A percentile compares a stretch with the other conserved stretches of the same genome.
phyloP scores from a whole-genome alignment of 2,329 filamentous ascomycete genomes.

The Ophiostoma angusticollis region DNA sequence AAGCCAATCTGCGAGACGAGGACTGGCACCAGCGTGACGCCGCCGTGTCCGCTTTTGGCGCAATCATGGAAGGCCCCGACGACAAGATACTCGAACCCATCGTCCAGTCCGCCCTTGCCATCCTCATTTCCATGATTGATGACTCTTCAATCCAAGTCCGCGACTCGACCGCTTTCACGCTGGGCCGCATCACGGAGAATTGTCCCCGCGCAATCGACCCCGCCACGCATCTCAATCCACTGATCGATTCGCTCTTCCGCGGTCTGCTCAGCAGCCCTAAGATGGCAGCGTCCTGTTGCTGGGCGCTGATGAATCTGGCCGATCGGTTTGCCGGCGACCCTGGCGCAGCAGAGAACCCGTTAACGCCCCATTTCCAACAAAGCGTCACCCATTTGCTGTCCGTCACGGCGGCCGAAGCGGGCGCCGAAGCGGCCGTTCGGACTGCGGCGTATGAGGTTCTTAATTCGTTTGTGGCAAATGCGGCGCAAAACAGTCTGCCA shows the following conservation, averaged over 20 bases:
- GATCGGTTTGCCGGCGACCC: slow-evolving; percentile 87
- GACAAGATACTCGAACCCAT: slow-evolving; percentile 85
- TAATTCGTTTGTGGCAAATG: slow-evolving; percentile 84
- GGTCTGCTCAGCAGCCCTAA: slow-evolving; percentile 84
- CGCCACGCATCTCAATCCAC: slow-evolving; percentile 62
- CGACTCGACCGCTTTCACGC: slow-evolving; percentile 89
- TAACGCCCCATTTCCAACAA: slow-evolving; percentile 86
- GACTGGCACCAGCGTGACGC: slow-evolving; percentile 95
- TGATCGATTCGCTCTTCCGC: slow-evolving; percentile 81
- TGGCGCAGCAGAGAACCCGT: slow-evolving; percentile 62
- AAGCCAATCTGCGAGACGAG: slow-evolving; percentile 75
- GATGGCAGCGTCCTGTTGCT: slow-evolving; percentile 97
- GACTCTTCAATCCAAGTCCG: slow-evolving; percentile 81
- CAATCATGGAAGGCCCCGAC: slow-evolving; percentile 97
- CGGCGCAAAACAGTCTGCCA: slow-evolving; percentile 71
- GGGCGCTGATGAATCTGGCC: slow-evolving; percentile 96
- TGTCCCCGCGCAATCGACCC: slow-evolving; percentile 88
- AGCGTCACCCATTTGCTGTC: slow-evolving; percentile 76
- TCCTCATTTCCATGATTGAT: slow-evolving; percentile 85
- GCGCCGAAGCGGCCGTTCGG: slow-evolving; percentile 70
- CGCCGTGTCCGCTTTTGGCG: slow-evolving; percentile 91
- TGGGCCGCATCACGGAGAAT: slow-evolving; percentile 90
- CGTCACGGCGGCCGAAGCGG: slow-evolving; percentile 61
- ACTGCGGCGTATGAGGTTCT: slow-evolving; percentile 96
- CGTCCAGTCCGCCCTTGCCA: slow-evolving; percentile 86